Evolutionary conservation across 2,329 filamentous ascomycete species (phyloP).

Genomic region (Lasiodiplodia sp.): DNA sequence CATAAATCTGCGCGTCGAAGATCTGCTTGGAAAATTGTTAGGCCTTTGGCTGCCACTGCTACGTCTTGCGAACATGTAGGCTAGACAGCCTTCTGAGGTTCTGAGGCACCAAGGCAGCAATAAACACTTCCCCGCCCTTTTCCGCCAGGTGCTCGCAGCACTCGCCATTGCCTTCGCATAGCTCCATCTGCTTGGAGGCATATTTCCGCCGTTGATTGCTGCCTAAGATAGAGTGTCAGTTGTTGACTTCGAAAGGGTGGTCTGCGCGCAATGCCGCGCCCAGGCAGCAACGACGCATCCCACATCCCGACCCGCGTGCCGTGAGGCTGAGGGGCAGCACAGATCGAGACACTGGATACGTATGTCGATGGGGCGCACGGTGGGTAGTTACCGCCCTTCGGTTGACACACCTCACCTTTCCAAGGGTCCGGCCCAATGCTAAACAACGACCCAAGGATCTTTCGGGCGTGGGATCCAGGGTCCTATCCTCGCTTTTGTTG

Average conservation of each 20-base stretch:
- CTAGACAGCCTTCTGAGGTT: too few species aligned
- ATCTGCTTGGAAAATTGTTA: too few species aligned
- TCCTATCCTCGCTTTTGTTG: not conserved
- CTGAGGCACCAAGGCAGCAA: not conserved
- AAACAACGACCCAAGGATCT: not conserved
- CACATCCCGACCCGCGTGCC: not conserved
- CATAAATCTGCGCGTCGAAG: too few species aligned
- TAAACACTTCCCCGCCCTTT: not conserved
- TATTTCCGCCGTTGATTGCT: not conserved
- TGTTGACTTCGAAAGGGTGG: not conserved
- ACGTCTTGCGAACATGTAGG: too few species aligned
- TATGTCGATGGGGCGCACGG: not conserved
- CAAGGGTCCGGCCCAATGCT: too few species aligned
- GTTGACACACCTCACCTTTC: not conserved
- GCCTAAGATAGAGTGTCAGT: not conserved
- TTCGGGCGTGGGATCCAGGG: too few species aligned
- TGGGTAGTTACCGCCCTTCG: not conserved
- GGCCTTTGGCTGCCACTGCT: too few species aligned
- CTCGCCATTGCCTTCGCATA: not conserved
- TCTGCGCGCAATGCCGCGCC: not conserved
- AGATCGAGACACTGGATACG: not conserved
- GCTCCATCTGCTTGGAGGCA: not conserved
- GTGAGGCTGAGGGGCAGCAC: not conserved
- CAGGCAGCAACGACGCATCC: not conserved
- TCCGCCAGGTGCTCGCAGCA: not conserved